phyloP scores from a whole-genome alignment of 345 rosid genomes.

The Gossypium rotundifolium region DNA sequence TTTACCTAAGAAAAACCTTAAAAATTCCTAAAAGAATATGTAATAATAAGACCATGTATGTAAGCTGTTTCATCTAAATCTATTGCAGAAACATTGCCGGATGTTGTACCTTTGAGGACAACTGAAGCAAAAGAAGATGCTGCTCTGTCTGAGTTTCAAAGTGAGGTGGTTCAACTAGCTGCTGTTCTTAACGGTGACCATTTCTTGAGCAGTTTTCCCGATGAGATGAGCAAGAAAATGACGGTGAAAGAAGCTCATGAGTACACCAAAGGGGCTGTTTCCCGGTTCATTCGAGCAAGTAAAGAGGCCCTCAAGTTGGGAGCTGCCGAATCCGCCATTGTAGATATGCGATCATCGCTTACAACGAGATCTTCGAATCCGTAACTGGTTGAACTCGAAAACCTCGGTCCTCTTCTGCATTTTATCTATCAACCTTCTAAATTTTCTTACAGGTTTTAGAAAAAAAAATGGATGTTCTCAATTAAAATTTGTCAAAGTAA shows the following conservation, averaged over 20 bases:
- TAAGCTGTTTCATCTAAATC: neutral
- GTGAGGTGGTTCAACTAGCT: constrained; percentile 88
- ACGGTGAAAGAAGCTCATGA: constrained; percentile 75
- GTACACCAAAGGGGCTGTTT: constrained; percentile 59
- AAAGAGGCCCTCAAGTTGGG: constrained; percentile 85
- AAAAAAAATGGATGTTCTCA: neutral
- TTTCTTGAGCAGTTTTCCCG: constrained; percentile 72
- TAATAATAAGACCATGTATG: neutral
- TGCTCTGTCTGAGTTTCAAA: constrained; percentile 63
- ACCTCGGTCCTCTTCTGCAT: neutral
- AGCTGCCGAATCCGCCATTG: constrained; percentile 85
- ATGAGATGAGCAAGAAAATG: constrained; percentile 77
- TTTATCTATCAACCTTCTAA: neutral
- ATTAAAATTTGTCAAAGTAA: neutral
- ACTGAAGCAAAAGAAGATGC: constrained; percentile 68
- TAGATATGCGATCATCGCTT: constrained; percentile 87
- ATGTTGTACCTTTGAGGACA: constrained; percentile 59
- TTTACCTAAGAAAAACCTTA: too few species aligned
- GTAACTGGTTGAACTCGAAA: constrained; percentile 18
- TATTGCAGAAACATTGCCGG: constrained; percentile 63
- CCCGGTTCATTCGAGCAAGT: constrained; percentile 82
- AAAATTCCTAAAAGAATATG: neutral
- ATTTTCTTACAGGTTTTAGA: neutral
- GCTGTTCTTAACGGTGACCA: constrained; percentile 94
- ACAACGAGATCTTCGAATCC: constrained; percentile 56